Conservation (phyloP, 768 basidiomycete genomes). For the Trametes gibbosa region DNA sequence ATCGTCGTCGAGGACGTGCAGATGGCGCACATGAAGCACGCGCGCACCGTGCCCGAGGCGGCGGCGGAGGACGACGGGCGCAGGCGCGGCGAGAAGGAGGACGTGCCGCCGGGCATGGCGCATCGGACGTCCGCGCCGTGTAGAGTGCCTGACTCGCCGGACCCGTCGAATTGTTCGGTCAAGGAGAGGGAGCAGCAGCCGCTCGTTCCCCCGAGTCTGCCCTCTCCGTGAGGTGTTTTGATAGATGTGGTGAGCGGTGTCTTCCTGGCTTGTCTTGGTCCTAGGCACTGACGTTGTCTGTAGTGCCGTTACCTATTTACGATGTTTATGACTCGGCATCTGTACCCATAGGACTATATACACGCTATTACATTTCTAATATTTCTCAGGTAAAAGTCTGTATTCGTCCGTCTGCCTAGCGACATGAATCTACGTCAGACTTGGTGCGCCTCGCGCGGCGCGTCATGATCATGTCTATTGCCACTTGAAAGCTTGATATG, state of each 20-base stretch:
- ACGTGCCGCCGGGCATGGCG: slow-evolving; percentile 13
- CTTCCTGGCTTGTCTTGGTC: not conserved
- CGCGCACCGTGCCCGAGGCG: slow-evolving; percentile 7
- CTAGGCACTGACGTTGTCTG: not conserved
- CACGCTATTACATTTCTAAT: slow-evolving; percentile 2
- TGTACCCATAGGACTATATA: slow-evolving; percentile 4
- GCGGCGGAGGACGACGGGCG: slow-evolving; percentile 6
- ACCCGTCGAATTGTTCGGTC: not conserved
- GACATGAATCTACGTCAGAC: too few relatives aligned
- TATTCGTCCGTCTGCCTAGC: not conserved
- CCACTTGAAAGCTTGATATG: not conserved
- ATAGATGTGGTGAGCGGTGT: not conserved
- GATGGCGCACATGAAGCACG: slow-evolving; percentile 13
- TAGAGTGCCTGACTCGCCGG: not conserved
- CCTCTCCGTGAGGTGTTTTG: not conserved
- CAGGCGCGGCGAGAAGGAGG: slow-evolving; percentile 15
- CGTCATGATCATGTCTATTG: not conserved
- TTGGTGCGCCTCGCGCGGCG: too few relatives aligned
- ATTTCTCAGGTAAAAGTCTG: not conserved
- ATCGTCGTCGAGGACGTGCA: slow-evolving; percentile 18
- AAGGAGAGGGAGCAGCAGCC: not conserved
- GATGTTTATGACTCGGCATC: not conserved
- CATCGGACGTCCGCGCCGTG: slow-evolving; percentile 13
- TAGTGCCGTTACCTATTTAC: not conserved
- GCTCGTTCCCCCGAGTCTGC: not conserved